phyloP scores from a whole-genome alignment of 2,329 filamentous ascomycete genomes.

The Pseudocercospora musae region DNA sequence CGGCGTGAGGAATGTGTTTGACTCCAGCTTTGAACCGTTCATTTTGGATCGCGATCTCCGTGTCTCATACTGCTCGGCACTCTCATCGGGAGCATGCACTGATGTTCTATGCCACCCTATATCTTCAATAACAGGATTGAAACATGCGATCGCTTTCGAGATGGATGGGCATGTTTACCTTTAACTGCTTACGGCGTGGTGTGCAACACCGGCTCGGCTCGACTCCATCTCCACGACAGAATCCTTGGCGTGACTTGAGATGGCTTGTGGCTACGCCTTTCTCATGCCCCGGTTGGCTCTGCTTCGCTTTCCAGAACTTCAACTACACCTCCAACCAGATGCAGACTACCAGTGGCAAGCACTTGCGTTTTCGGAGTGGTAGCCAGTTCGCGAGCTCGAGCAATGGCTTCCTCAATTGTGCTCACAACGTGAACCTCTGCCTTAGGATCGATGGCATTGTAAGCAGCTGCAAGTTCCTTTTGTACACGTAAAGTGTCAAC shows the following conservation, averaged over 20 bases:
- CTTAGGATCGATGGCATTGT: constrained; percentile 54
- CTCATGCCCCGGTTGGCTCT: constrained; percentile 14
- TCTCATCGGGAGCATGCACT: background rate
- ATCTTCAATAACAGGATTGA: background rate
- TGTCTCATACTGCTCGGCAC: background rate
- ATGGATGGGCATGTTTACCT: background rate
- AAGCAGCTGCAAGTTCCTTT: constrained; percentile 59
- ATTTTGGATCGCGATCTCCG: background rate
- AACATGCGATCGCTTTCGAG: background rate
- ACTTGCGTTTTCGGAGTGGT: constrained; percentile 53
- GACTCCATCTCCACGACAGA: background rate
- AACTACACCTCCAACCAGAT: constrained; percentile 76
- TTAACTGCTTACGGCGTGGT: background rate
- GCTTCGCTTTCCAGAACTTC: constrained; percentile 60
- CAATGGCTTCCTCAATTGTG: constrained; percentile 69
- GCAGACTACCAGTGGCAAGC: constrained; percentile 77
- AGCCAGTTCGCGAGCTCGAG: constrained; percentile 47
- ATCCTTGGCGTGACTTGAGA: background rate
- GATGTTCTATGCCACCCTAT: background rate
- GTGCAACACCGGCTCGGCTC: background rate
- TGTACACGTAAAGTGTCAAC: constrained; percentile 64
- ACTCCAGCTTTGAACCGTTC: constrained; percentile 7
- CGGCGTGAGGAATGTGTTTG: constrained; percentile 20
- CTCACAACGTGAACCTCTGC: constrained; percentile 55
- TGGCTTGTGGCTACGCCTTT: background rate